phyloP scores from a whole-genome alignment of 257 asterid genomes.

The Eustoma russellianum region DNA sequence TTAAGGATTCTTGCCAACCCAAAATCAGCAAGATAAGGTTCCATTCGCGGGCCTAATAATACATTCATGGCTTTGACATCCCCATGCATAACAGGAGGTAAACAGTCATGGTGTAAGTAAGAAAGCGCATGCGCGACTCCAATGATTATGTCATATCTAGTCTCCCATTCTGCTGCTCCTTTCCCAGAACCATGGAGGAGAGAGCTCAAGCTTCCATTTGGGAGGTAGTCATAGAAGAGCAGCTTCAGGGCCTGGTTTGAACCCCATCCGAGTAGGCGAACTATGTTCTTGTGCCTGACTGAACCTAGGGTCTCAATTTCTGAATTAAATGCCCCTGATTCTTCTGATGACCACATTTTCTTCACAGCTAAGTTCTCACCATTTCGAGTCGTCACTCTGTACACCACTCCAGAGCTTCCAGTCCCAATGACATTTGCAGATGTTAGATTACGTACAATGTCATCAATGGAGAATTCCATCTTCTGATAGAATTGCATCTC shows the following conservation, averaged over 20 bases:
- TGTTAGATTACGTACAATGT: constrained; percentile 54
- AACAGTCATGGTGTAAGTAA: constrained; percentile 85
- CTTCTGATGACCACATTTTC: constrained; percentile 94
- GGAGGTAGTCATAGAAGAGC: constrained; percentile 80
- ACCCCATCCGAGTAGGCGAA: constrained; percentile 88
- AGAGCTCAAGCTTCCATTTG: constrained; percentile 94
- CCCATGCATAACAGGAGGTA: constrained; percentile 92
- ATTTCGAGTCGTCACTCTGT: constrained; percentile 51
- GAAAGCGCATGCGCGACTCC: constrained; percentile 87
- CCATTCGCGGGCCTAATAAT: constrained; percentile 63
- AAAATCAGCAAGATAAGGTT: constrained; percentile 83
- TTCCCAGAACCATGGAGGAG: constrained; percentile 84
- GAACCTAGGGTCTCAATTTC: constrained; percentile 82
- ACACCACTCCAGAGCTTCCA: constrained; percentile 97
- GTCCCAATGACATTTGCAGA: constrained; percentile 89
- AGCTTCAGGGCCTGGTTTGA: constrained; percentile 67
- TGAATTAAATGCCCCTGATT: constrained; percentile 61
- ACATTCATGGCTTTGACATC: constrained; percentile 98
- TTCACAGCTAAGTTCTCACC: constrained; percentile 76
- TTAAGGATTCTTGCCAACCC: constrained; percentile 74
- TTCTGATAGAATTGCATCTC: constrained; percentile 84
- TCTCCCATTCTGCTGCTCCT: constrained; percentile 83
- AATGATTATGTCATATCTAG: constrained; percentile 58
- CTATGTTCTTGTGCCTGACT: constrained; percentile 83
- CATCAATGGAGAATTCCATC: constrained; percentile 63